phyloP scores from a whole-genome alignment of 352 stramenopile genomes.

The Phytopythium boreale region DNA sequence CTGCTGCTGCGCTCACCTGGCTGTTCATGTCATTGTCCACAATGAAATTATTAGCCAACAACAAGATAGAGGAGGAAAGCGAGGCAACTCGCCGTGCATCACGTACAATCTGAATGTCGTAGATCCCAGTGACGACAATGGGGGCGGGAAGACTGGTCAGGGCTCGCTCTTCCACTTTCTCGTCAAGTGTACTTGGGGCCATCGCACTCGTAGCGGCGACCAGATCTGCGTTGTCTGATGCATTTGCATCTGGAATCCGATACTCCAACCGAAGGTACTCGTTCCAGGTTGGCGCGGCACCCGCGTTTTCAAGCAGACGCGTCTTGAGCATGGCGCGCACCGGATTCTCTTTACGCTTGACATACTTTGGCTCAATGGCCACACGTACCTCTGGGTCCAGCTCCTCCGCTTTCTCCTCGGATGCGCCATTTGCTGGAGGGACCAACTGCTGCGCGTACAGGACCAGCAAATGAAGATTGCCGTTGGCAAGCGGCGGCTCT shows the following conservation, averaged over 20 bases:
- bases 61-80: not conserved
- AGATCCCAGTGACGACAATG: conserved; percentile 38
- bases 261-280: conserved; percentile 55
- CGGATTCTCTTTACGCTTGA: conserved; percentile 48
- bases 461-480: conserved; percentile 42
- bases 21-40: conserved; percentile 20
- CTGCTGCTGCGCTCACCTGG: conserved; percentile 37
- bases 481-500: conserved; percentile 17
- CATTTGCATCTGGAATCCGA: conserved; percentile 2
- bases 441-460: conserved; percentile 34
- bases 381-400: conserved; percentile 52
- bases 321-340: conserved; percentile 51
- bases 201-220: not conserved
- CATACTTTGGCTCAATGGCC: conserved; percentile 43
- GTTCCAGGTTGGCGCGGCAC: conserved; percentile 35
- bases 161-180: not conserved
- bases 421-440: conserved; percentile 14
- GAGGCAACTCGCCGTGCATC: not conserved
- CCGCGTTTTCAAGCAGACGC: conserved; percentile 39
- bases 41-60: too few species aligned
- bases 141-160: conserved; percentile 20
- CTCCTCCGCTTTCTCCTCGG: conserved; percentile 23
- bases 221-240: not conserved
- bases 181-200: not conserved
- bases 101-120: conserved; percentile 55